Evolutionary conservation across 2,329 filamentous ascomycete genomes (phyloP).

Genomic region (Colletotrichum sojae): DNA sequence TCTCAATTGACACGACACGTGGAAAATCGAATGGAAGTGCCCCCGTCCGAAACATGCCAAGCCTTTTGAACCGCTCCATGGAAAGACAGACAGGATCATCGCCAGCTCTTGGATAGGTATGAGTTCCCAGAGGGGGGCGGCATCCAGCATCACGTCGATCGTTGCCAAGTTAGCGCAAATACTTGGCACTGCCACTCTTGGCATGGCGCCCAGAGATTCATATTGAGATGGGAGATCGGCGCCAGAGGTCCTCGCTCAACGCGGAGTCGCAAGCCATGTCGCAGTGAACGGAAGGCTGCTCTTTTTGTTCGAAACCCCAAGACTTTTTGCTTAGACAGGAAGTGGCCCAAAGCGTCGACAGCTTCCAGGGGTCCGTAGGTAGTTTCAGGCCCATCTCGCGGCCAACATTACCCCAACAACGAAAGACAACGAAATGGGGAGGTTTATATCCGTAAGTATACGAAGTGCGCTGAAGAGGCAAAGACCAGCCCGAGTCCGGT

Average conservation of each 20-base stretch:
- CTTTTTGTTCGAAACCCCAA: constrained; percentile 11
- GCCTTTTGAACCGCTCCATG: constrained; percentile 4
- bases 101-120: not conserved
- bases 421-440: no score
- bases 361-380: no score
- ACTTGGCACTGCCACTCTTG: constrained; percentile 38
- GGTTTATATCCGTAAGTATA: no score
- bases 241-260: no score
- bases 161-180: constrained; percentile 25
- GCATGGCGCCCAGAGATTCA: constrained; percentile 33
- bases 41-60: constrained; percentile 28
- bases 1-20: constrained; percentile 20
- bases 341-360: no score
- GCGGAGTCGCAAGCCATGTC: not conserved
- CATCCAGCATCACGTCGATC: constrained; percentile 20
- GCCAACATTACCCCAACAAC: no score
- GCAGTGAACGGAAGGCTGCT: not conserved
- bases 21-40: constrained; percentile 9
- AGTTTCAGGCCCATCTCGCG: no score
- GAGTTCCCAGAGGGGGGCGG: not conserved
- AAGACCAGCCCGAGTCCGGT: no score
- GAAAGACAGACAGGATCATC: constrained; percentile 22
- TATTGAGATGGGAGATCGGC: constrained; percentile 18
- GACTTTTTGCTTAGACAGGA: no score
- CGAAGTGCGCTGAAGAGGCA: no score